A percentile compares a stretch with the other conserved stretches of the same genome.
These are phyloP conservation scores for Thalassiosira livingstoniorum DNA, from an alignment of 352 stramenopile species.

Conservation along the genomic window DNA sequence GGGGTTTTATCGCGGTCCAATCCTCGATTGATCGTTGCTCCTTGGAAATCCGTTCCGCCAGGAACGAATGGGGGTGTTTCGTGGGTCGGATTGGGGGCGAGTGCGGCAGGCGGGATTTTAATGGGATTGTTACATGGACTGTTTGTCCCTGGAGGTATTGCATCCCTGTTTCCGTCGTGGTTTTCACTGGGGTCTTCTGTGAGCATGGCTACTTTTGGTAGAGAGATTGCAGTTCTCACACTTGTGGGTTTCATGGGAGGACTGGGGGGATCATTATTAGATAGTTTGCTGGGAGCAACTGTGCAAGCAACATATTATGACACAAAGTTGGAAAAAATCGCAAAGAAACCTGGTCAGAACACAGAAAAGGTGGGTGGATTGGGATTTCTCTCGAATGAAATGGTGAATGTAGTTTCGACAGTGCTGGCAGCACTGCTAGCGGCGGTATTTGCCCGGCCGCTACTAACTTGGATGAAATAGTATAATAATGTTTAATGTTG, in stretches of 20 bases:
- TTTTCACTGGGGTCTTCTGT: neutral
- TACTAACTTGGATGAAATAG: constrained; percentile 25
- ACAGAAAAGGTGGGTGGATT: constrained; percentile 26
- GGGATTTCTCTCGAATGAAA: constrained; percentile 46
- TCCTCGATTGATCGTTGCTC: constrained; percentile 88
- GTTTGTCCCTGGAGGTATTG: constrained; percentile 84
- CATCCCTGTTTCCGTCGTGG: neutral
- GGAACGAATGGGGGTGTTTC: constrained; percentile 93
- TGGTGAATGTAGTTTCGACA: constrained; percentile 48
- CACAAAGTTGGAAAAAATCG: constrained; percentile 32
- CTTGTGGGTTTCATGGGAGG: constrained; percentile 45
- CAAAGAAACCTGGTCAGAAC: constrained; percentile 23
- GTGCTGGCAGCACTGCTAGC: constrained; percentile 27
- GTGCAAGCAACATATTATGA: constrained; percentile 57
- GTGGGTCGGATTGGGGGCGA: constrained; percentile 80
- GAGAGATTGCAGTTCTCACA: constrained; percentile 33
- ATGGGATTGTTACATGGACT: constrained; percentile 86
- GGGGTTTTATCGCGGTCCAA: constrained; percentile 87
- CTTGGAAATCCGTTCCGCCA: constrained; percentile 83
- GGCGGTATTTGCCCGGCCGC: constrained; percentile 25
- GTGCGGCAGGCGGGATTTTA: constrained; percentile 40
- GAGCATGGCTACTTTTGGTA: constrained; percentile 12
- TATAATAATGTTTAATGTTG: too few species aligned
- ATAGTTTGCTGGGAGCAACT: constrained; percentile 51
- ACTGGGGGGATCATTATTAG: constrained; percentile 46